Evolutionary conservation across 129 eudicot genomes (phyloP), one percentile per base, ranked within the genome.

Genomic region (Helichrysum umbraculigerum): DNA sequence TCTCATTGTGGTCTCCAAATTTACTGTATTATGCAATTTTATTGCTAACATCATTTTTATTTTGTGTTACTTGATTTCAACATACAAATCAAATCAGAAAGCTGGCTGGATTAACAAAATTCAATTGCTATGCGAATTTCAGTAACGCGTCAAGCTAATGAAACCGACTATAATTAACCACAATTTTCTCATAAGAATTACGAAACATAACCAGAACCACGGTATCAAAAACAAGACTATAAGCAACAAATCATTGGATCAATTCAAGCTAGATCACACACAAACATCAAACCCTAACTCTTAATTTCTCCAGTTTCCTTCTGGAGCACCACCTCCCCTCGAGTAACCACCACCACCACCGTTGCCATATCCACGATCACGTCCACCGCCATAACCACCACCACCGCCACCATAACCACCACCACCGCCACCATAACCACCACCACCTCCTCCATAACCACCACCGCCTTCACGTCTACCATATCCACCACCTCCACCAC

Each of bases 321-420:
- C 68, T 30, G 68, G 0, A 12, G 3, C 68, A 63, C 68, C 68
- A 29, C 19, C 35, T 30, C 41, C 41, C 68, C 68, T 63, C 15
- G 41, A 29, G 19, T 63, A 63, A 12, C 34, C 32, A 19, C 41
- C 41, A 6, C 35, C 39, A 16, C 20, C 68, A 16, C 41, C 68
- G 1, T 39, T 16, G 0, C 68, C 68, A 63, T 63, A 63, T 20
- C 66, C 66, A 61, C 66, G 66, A 30, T 61, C 66, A 21, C 66
- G 33, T 19, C 66, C 66, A 60, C 66, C 65, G 8, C 65, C 30
- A 20, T 25, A 21, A 25, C 65, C 66, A 1, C 20, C 19, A 0
- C 22, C 67, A 25, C 52, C 60, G 15, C 89, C 85, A 4, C 82
- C 83, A 28, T 81, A 71, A 17, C 79, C 74, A 6, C 76, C 63